These are phyloP conservation scores for Candida andamanensis DNA, from an alignment of 805 yeast genomes.

Conservation along the genomic window DNA sequence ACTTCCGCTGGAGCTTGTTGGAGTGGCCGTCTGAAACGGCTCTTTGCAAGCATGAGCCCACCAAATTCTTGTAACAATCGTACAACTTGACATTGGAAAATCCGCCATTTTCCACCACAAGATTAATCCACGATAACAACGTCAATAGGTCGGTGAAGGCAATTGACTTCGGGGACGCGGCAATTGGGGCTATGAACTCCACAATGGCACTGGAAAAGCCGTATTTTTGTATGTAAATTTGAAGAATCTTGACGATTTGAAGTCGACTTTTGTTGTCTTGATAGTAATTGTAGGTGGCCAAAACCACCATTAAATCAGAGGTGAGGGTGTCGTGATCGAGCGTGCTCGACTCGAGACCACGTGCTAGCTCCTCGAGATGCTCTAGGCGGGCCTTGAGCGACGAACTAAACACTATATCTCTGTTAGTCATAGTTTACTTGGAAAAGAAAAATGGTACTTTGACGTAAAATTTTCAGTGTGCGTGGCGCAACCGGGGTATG, in stretches of 20 bases:
- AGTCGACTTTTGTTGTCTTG: constrained; percentile 47
- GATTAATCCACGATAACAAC: constrained; percentile 48
- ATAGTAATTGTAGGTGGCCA: constrained; percentile 44
- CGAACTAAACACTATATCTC: too few species aligned
- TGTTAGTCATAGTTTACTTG: too few species aligned
- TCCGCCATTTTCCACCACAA: constrained; percentile 1
- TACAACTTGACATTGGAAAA: background rate
- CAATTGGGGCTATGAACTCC: constrained; percentile 29
- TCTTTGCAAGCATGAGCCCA: constrained; percentile 14
- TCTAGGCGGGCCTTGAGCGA: too few species aligned
- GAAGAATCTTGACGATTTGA: constrained; percentile 36
- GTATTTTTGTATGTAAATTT: constrained; percentile 12
- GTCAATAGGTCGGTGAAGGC: constrained; percentile 56
- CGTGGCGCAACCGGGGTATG: too few species aligned
- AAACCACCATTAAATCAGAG: constrained; percentile 18
- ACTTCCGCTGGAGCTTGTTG: constrained; percentile 13
- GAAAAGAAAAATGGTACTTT: too few species aligned
- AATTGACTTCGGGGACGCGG: constrained; percentile 15
- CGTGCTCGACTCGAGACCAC: too few species aligned
- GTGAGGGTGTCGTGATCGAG: too few species aligned
- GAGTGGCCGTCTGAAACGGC: background rate
- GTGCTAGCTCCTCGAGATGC: too few species aligned
- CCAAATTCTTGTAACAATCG: background rate
- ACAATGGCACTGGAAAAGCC: constrained; percentile 35
- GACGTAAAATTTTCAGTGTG: too few species aligned